A percentile compares a stretch with the other conserved stretches of the same genome.
Conservation (phyloP, 805 yeast species). For the Spencermartinsiella europaea region DNA sequence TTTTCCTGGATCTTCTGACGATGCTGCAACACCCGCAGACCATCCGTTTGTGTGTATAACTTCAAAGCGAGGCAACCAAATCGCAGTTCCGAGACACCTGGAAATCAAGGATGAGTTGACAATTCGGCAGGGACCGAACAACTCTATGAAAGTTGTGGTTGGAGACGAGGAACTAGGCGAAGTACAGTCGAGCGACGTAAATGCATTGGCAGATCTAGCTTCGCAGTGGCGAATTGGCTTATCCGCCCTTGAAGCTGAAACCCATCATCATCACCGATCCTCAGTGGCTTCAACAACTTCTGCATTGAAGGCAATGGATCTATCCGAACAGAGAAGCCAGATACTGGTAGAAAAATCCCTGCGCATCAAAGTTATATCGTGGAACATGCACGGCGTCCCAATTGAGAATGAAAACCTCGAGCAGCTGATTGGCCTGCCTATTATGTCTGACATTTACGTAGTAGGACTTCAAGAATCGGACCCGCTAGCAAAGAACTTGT, state of each 20-base stretch:
- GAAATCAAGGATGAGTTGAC: constrained; percentile 1
- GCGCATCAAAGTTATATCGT: constrained; percentile 25
- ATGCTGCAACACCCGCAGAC: constrained; percentile 5
- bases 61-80: constrained; percentile 10
- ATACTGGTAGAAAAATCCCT: constrained; percentile 17
- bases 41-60: constrained; percentile 13
- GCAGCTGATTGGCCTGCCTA: constrained; percentile 17
- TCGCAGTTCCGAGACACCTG: constrained; percentile 14
- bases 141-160: constrained; percentile 4
- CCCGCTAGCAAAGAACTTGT: constrained; percentile 37
- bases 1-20: constrained; percentile 8
- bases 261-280: constrained; percentile 14
- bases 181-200: constrained; percentile 6
- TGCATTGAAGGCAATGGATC: background rate
- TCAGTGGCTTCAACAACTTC: background rate
- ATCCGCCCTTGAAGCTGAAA: constrained; percentile 20
- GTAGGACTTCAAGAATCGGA: constrained; percentile 49
- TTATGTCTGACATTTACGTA: constrained; percentile 32
- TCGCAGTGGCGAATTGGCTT: constrained; percentile 29
- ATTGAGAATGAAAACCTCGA: constrained; percentile 20
- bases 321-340: background rate
- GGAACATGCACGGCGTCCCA: constrained; percentile 31
- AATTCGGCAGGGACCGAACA: background rate
- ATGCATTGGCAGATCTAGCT: constrained; percentile 25
- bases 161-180: constrained; percentile 11